A percentile compares a stretch with the other conserved stretches of the same genome.
Evolutionary conservation across 257 asterid species (phyloP).

Genomic region (Cynanchum wilfordii): DNA sequence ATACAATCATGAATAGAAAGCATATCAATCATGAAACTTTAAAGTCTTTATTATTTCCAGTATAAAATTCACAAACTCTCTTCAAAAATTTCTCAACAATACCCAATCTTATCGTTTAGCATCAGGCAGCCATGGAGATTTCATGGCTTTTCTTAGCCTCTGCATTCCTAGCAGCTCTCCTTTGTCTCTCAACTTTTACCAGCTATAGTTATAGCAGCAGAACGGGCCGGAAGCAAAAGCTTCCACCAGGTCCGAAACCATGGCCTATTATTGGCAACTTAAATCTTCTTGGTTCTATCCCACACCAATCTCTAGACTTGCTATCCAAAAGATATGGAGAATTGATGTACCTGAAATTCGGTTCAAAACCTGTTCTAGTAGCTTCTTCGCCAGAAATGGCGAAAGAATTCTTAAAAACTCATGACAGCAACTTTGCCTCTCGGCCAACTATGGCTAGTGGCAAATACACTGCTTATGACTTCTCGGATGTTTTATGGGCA

Average conservation of each 20-base stretch:
- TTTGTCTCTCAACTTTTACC: not conserved
- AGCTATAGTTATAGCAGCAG: not conserved
- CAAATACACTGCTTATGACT: slow-evolving; percentile 26
- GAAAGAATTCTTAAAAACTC: slow-evolving; percentile 25
- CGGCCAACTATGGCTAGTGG: slow-evolving; percentile 34
- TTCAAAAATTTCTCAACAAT: not conserved
- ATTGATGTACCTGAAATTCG: slow-evolving; percentile 29
- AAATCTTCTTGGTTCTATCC: slow-evolving; percentile 21
- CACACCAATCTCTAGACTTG: slow-evolving; percentile 20
- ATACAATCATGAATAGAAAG: too few species aligned
- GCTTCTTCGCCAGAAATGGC: slow-evolving; percentile 42
- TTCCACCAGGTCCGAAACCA: slow-evolving; percentile 41
- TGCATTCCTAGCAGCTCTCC: not conserved
- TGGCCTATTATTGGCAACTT: slow-evolving; percentile 39
- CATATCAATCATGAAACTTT: too few species aligned
- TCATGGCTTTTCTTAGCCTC: not conserved
- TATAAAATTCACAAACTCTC: not conserved
- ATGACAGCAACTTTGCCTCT: slow-evolving; percentile 34
- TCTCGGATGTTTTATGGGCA: slow-evolving; percentile 27
- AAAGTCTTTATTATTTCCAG: too few species aligned
- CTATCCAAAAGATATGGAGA: slow-evolving; percentile 31
- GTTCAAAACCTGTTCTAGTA: slow-evolving; percentile 27
- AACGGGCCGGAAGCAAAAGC: not conserved
- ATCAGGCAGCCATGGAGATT: not conserved
- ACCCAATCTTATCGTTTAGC: not conserved